These are phyloP conservation scores for Umbelopsis sp. DNA, from an alignment of 192 early-diverging fungal species.

Conservation along the genomic window DNA sequence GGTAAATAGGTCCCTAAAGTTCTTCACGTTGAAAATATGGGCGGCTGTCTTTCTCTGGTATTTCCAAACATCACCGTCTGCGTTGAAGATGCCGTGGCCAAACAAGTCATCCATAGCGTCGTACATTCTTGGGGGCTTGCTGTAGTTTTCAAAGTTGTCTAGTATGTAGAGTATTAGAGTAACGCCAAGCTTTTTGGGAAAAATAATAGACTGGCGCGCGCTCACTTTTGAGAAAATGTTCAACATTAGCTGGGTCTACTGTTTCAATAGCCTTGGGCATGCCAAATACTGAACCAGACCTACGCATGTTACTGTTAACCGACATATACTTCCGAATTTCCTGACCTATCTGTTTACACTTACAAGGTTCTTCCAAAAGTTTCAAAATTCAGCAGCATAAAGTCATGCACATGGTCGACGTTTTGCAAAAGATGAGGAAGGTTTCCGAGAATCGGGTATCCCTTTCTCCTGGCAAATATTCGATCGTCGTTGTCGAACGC, in stretches of 20 bases:
- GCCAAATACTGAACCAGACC: constrained; percentile 18
- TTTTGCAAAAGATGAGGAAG: constrained; percentile 4
- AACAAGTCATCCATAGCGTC: constrained; percentile 52
- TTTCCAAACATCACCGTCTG: constrained; percentile 68
- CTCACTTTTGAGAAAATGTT: constrained; percentile 40
- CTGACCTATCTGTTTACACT: background rate
- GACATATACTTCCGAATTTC: no score
- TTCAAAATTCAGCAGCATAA: constrained; percentile 1
- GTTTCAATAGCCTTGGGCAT: constrained; percentile 30
- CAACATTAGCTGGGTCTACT: constrained; percentile 32
- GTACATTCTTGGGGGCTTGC: constrained; percentile 43
- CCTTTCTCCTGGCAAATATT: constrained; percentile 13
- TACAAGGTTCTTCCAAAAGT: constrained; percentile 16
- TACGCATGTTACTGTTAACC: background rate
- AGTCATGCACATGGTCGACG: constrained; percentile 20
- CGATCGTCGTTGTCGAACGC: constrained; percentile 21
- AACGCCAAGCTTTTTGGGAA: background rate
- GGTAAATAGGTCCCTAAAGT: constrained; percentile 42
- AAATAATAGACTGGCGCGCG: background rate
- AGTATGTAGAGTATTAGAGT: background rate
- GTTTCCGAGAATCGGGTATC: constrained; percentile 26
- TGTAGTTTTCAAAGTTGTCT: constrained; percentile 43
- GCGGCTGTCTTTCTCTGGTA: constrained; percentile 55
- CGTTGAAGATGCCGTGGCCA: constrained; percentile 72
- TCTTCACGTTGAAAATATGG: constrained; percentile 42